Conservation (phyloP, 73 alveolate species). For the Paramecium sonneborni region DNA sequence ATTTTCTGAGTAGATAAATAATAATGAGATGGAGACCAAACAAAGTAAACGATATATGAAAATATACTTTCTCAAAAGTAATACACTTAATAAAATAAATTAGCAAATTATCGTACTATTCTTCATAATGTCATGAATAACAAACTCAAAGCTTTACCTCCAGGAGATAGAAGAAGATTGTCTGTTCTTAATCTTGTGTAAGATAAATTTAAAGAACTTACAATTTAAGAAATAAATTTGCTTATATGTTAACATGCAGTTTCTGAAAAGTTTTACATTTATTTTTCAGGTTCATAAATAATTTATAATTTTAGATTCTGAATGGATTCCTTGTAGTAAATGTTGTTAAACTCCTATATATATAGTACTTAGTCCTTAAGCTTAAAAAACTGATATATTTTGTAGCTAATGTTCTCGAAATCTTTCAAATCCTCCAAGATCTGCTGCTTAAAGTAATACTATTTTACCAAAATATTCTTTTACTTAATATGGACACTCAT, state of each 20-base stretch:
- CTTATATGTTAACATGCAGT: slow-evolving; percentile 7
- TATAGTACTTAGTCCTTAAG: neutral
- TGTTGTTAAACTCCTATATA: neutral
- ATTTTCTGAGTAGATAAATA: slow-evolving; percentile 1
- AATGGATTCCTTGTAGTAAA: slow-evolving; percentile 32
- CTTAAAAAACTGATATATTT: slow-evolving; percentile 38
- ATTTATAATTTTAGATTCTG: neutral
- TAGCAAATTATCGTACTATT: slow-evolving; percentile 35
- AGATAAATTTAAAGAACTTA: slow-evolving; percentile 45
- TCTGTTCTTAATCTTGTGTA: slow-evolving; percentile 8
- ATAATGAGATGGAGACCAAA: neutral
- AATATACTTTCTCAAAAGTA: slow-evolving; percentile 20
- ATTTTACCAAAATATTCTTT: slow-evolving; percentile 15
- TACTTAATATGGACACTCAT: slow-evolving; percentile 5
- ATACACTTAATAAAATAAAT: neutral
- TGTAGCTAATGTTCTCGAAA: slow-evolving; percentile 35
- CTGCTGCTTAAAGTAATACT: neutral
- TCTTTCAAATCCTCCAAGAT: slow-evolving; percentile 33
- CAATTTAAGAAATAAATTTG: neutral
- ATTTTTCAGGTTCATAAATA: neutral
- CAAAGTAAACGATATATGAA: slow-evolving; percentile 31
- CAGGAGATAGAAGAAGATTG: slow-evolving; percentile 21
- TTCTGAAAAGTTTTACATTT: slow-evolving; percentile 39
- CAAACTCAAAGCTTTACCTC: slow-evolving; percentile 23
- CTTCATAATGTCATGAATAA: neutral